phyloP scores from a whole-genome alignment of 1,284 basidiomycete genomes.

The Boletus sp. region DNA sequence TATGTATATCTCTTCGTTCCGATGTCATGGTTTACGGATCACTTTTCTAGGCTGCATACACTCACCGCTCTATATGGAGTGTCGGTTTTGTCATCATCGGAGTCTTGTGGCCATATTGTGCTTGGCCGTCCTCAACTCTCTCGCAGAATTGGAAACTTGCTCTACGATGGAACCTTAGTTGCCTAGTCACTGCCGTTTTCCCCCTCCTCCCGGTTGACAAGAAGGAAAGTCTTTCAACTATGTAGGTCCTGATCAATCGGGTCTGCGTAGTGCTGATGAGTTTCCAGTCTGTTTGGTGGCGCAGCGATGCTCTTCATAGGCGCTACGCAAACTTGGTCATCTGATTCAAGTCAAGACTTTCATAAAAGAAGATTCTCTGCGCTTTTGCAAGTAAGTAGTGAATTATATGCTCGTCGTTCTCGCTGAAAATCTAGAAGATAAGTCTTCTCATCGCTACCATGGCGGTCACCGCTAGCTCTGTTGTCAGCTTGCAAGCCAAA shows the following conservation, averaged over 20 bases:
- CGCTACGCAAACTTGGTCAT: slow-evolving; percentile 10
- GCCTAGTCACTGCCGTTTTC: slow-evolving; percentile 60
- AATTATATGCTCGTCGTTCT: not conserved
- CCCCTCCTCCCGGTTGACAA: slow-evolving; percentile 75
- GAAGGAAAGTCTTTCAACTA: slow-evolving; percentile 55
- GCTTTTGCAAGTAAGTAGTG: slow-evolving; percentile 38
- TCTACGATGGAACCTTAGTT: slow-evolving; percentile 50
- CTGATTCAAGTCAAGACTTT: not conserved
- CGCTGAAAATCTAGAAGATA: slow-evolving; percentile 20
- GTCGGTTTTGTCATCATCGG: slow-evolving; percentile 64
- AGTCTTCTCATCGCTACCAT: slow-evolving; percentile 47
- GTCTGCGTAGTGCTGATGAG: slow-evolving; percentile 14
- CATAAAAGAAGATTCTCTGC: slow-evolving; percentile 7
- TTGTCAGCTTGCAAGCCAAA: slow-evolving; percentile 59
- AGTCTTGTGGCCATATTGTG: slow-evolving; percentile 59
- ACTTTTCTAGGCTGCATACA: slow-evolving; percentile 58
- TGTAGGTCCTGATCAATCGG: slow-evolving; percentile 44
- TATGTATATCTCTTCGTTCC: slow-evolving; percentile 36
- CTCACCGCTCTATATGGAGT: slow-evolving; percentile 71
- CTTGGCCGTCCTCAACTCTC: slow-evolving; percentile 41
- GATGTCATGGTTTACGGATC: not conserved
- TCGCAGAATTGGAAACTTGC: slow-evolving; percentile 32
- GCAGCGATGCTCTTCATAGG: slow-evolving; percentile 27
- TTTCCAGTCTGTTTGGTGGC: slow-evolving; percentile 31
- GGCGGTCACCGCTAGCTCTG: slow-evolving; percentile 54